Evolutionary conservation across 805 yeast genomes (phyloP), one percentile per base, ranked within the genome.

Genomic region (Candida ascalaphidarum): DNA sequence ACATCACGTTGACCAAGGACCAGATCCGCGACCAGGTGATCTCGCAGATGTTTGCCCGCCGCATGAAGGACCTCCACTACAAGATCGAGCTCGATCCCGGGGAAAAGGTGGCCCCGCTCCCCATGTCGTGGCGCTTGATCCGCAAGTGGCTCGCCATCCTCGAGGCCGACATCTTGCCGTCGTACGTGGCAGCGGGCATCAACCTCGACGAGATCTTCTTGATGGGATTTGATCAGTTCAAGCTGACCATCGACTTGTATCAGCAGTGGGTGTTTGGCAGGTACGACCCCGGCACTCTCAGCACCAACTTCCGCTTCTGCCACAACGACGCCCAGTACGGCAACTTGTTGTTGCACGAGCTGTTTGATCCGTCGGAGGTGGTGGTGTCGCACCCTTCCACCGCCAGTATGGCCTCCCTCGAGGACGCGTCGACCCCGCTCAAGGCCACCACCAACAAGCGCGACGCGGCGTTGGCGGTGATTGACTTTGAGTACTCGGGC

Each of bases 271-370:
- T 92, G 12, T 64, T 61, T 21, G 42, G 41, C 5, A 58, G 68
- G 35, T 74, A 78, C 42, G 68, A 68, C 15, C 54, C 52, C 13
- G 55, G 52, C 7, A 50, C 50, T 13, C 52, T 75, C 21, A 55
- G 61, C 27, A 58, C 64, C 10, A 61, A 67, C 30, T 62, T 82
- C 35, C 85, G 74, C 10, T 92, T 92, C 48, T 85, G 96, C 43
- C 98, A 92, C 55, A 92, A 92, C 48, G 98, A 89, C 54, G 81
- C 97, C 1, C 98, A 92, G 53, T 89, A 92, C 50, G 98, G 98
- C 19, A 92, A 92, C 48, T 65, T 92, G 37, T 62, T 92, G 31
- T 72, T 89, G 48, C 53, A 70, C 58, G 41, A 58, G 45, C 31
- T 71, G 45, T 47, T 73, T 71, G 77, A 82, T 14, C 64, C 71